Conservation (phyloP, 1,139 yeast species). For the Suhomyces chickasaworum region DNA sequence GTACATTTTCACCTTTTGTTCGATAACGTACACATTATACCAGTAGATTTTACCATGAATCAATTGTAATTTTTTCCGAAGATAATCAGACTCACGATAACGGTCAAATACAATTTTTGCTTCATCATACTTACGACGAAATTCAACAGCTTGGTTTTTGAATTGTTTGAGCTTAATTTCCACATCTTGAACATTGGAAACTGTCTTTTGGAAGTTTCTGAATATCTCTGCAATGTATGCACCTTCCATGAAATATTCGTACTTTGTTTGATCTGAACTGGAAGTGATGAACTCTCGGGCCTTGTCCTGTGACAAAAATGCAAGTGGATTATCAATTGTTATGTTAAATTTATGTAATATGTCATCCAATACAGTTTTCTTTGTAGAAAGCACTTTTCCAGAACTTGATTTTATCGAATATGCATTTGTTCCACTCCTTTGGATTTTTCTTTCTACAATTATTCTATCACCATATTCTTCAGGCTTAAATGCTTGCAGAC, state of each 20-base stretch:
- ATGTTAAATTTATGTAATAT: conserved; percentile 73
- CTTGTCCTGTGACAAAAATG: conserved; percentile 89
- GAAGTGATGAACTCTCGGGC: conserved; percentile 88
- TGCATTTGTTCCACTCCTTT: conserved; percentile 47
- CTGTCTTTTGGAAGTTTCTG: conserved; percentile 48
- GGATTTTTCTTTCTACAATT: conserved; percentile 69
- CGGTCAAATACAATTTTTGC: conserved; percentile 38
- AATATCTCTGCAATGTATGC: conserved; percentile 67
- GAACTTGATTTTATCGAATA: conserved; percentile 57
- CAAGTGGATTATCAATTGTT: conserved; percentile 88
- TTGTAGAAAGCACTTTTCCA: conserved; percentile 58
- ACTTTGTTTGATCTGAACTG: conserved; percentile 70
- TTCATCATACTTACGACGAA: conserved; percentile 36
- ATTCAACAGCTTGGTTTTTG: conserved; percentile 27
- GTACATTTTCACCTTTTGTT: conserved; percentile 30
- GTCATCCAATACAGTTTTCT: conserved; percentile 65
- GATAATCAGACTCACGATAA: conserved; percentile 44
- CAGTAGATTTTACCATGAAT: conserved; percentile 67
- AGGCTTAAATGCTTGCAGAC: conserved; percentile 63
- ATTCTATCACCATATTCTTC: conserved; percentile 69
- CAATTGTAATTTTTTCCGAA: conserved; percentile 45
- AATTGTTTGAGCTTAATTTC: conserved; percentile 40
- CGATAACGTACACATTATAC: conserved; percentile 51
- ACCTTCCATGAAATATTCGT: conserved; percentile 76
- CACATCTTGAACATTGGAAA: conserved; percentile 42